Evolutionary conservation across 129 eudicot genomes (phyloP).

Genomic region (Kitagawia praeruptora): DNA sequence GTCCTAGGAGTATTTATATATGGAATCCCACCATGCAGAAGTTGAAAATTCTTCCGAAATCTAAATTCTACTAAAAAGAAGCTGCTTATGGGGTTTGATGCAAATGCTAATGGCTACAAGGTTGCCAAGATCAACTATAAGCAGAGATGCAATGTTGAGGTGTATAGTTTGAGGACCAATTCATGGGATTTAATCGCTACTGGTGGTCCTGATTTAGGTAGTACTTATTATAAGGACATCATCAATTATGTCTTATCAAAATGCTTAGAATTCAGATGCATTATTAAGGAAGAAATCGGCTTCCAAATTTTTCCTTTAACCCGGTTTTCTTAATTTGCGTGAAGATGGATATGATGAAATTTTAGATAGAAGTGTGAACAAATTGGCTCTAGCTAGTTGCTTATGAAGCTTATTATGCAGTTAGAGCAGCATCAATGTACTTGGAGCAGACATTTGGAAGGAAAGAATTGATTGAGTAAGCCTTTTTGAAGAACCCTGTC

Average conservation of each 20-base stretch:
- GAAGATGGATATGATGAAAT: background rate
- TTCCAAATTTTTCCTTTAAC: too few species aligned
- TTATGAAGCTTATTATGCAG: background rate
- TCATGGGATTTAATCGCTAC: background rate
- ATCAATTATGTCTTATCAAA: too few species aligned
- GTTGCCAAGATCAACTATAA: background rate
- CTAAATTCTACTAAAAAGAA: background rate
- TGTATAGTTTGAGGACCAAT: background rate
- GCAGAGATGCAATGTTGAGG: background rate
- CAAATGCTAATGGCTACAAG: background rate
- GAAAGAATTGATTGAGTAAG: conserved; percentile 9
- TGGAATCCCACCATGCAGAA: background rate
- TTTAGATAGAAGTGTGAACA: background rate
- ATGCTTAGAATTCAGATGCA: too few species aligned
- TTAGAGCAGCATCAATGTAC: background rate
- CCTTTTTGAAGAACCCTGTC: conserved; percentile 2
- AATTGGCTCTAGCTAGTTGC: background rate
- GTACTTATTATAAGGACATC: background rate
- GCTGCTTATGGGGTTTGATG: background rate
- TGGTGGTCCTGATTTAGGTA: background rate
- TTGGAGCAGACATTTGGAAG: background rate
- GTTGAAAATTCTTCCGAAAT: background rate
- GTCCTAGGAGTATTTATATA: background rate
- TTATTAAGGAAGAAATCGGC: too few species aligned
- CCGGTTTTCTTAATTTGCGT: background rate